Conservation (phyloP, 75 land plant genomes). For the Larix kaempferi region DNA sequence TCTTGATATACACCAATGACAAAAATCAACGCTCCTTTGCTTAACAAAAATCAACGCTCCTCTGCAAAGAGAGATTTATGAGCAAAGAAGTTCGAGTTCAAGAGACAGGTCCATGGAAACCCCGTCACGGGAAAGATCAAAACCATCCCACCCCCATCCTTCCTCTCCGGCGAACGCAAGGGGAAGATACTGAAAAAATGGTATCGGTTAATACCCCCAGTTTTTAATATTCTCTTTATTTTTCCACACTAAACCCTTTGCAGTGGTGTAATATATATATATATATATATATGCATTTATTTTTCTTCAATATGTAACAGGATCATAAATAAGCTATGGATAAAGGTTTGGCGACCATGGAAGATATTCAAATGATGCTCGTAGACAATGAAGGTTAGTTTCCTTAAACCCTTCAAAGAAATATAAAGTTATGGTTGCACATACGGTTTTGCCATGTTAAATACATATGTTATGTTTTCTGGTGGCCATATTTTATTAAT, state of each 20-base stretch:
- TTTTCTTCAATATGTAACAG: slow-evolving; percentile 17
- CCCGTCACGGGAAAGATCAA: slow-evolving; percentile 46
- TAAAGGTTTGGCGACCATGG: slow-evolving; percentile 53
- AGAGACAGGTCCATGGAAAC: slow-evolving; percentile 44
- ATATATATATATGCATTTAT: not conserved
- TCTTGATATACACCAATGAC: not conserved
- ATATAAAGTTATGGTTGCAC: too few species aligned
- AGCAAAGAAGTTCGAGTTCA: slow-evolving; percentile 18
- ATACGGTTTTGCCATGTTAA: too few species aligned
- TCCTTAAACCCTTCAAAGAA: too few species aligned
- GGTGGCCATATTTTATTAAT: too few species aligned
- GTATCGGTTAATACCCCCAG: slow-evolving; percentile 31
- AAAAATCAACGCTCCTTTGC: too few species aligned
- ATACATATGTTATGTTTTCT: too few species aligned
- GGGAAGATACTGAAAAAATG: slow-evolving; percentile 62
- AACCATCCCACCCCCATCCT: slow-evolving; percentile 19
- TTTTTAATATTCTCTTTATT: not conserved
- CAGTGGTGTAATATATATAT: too few species aligned
- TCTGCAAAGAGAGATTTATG: slow-evolving; percentile 24
- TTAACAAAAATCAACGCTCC: slow-evolving; percentile 9
- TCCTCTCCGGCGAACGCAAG: slow-evolving; percentile 65
- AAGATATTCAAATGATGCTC: slow-evolving; percentile 60
- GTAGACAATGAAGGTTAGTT: not conserved
- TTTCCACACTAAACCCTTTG: not conserved
- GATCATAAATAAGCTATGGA: slow-evolving; percentile 59